Evolutionary conservation across 2,329 filamentous ascomycete species (phyloP).

Genomic region (Stagonosporopsis tanaceti): DNA sequence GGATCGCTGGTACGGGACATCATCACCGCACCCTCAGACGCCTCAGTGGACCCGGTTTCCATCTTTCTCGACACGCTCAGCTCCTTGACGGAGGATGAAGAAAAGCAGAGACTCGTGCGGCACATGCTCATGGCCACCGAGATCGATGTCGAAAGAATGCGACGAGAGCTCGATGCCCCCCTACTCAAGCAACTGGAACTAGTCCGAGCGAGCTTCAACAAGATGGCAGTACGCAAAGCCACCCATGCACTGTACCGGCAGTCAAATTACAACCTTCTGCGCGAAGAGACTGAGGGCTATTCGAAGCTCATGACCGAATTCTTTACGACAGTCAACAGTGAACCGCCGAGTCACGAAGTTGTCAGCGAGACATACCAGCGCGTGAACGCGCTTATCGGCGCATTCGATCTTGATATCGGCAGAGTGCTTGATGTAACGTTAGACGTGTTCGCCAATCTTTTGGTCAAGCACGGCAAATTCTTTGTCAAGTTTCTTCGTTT

Average conservation of each 20-base stretch:
- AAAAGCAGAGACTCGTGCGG: slow-evolving; percentile 65
- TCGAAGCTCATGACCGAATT: slow-evolving; percentile 95
- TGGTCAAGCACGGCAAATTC: slow-evolving; percentile 92
- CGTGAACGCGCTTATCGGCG: slow-evolving; percentile 93
- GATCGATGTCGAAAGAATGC: slow-evolving; percentile 76
- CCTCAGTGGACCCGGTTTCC: slow-evolving; percentile 58
- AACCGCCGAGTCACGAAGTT: slow-evolving; percentile 75
- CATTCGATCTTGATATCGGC: slow-evolving; percentile 95
- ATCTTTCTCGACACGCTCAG: slow-evolving; percentile 86
- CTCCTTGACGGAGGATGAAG: slow-evolving; percentile 77
- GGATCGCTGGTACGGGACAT: slow-evolving; percentile 79
- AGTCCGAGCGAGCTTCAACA: slow-evolving; percentile 83
- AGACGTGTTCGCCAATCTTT: slow-evolving; percentile 90
- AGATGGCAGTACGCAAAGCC: slow-evolving; percentile 84
- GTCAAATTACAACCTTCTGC: slow-evolving; percentile 93
- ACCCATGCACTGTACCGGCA: slow-evolving; percentile 95
- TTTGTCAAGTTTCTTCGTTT: slow-evolving; percentile 91
- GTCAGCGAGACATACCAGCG: slow-evolving; percentile 88
- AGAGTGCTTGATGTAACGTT: slow-evolving; percentile 92
- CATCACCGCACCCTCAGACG: slow-evolving; percentile 61
- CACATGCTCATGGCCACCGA: slow-evolving; percentile 75
- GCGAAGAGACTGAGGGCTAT: slow-evolving; percentile 96
- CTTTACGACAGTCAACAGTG: slow-evolving; percentile 83
- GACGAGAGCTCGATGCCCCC: slow-evolving; percentile 81
- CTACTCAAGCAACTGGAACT: slow-evolving; percentile 79